Conservation (phyloP, 2,329 filamentous ascomycete species). For the Penicillium sp. region DNA sequence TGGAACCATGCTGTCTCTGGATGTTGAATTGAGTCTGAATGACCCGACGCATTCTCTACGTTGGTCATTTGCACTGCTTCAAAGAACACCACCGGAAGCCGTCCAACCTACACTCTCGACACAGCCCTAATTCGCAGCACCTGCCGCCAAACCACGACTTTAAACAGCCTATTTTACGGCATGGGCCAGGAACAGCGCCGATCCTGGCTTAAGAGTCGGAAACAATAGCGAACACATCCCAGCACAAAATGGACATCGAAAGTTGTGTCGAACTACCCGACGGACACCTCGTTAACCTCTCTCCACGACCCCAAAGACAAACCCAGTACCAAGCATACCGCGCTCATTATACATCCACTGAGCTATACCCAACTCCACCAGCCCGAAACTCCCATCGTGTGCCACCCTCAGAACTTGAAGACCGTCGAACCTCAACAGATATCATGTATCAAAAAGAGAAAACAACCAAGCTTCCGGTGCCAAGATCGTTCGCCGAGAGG, state of each 20-base stretch:
- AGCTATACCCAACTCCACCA: slow-evolving; percentile 7
- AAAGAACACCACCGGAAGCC: slow-evolving; percentile 1
- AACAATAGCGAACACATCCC: background rate
- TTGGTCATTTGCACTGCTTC: slow-evolving; percentile 6
- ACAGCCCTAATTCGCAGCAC: slow-evolving; percentile 1
- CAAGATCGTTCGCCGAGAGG: slow-evolving; percentile 22
- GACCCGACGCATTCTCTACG: slow-evolving; percentile 7
- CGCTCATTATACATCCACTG: slow-evolving; percentile 13
- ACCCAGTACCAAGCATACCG: slow-evolving; percentile 19
- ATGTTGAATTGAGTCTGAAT: slow-evolving; percentile 3
- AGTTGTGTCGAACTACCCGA: slow-evolving; percentile 28
- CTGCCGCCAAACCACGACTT: background rate
- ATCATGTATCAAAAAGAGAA: slow-evolving; percentile 17
- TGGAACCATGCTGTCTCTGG: slow-evolving; percentile 4
- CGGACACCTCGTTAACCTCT: slow-evolving; percentile 33
- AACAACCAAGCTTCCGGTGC: slow-evolving; percentile 32
- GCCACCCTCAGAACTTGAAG: slow-evolving; percentile 8
- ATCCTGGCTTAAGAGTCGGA: slow-evolving; percentile 20
- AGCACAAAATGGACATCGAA: slow-evolving; percentile 27
- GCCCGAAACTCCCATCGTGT: slow-evolving; percentile 3
- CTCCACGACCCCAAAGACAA: slow-evolving; percentile 19
- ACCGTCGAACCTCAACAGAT: slow-evolving; percentile 7
- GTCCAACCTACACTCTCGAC: background rate
- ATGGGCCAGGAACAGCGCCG: slow-evolving; percentile 16
- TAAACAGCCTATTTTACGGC: slow-evolving; percentile 3